Evolutionary conservation across 208 protist genomes (phyloP).

Genomic region (Herpetomonas samuelpessoai): DNA sequence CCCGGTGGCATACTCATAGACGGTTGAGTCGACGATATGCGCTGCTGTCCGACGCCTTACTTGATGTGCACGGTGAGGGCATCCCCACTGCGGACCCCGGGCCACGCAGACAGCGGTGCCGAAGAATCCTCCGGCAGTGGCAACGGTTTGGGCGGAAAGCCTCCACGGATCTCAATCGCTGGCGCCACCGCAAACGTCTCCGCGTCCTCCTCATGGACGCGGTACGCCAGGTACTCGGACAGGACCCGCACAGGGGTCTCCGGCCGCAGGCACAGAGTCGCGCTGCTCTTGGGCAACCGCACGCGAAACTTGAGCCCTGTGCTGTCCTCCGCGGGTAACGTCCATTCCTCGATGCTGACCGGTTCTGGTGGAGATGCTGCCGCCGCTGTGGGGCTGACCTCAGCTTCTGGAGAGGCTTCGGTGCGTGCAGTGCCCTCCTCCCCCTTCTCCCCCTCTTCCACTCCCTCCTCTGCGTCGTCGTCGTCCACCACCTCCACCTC

Average conservation of each 20-base stretch:
- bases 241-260: conserved; percentile 53
- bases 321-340: conserved; percentile 5
- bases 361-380: conserved; percentile 8
- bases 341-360: conserved; percentile 27
- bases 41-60: too few relatives aligned
- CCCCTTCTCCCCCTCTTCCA: conserved; percentile 20
- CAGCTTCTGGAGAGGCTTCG: conserved; percentile 11
- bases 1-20: too few relatives aligned
- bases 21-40: too few relatives aligned
- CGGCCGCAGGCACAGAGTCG: conserved; percentile 48
- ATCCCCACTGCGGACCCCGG: conserved; percentile 54
- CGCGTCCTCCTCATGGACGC: conserved; percentile 39
- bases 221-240: conserved; percentile 56
- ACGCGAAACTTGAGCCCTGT: conserved; percentile 53
- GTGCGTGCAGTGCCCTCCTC: conserved; percentile 12
- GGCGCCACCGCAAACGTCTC: conserved; percentile 31
- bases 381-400: conserved; percentile 7
- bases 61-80: conserved; percentile 54
- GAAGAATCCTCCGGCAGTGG: neutral
- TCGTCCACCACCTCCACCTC: conserved; percentile 19
- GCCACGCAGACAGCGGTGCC: conserved; percentile 33
- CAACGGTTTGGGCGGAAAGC: conserved; percentile 60
- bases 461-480: conserved; percentile 15
- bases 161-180: conserved; percentile 27
- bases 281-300: conserved; percentile 41